Evolutionary conservation across 164 flowering plant species (phyloP), one percentile per base, ranked within the genome.

Genomic region (Cinnamomum micranthum): DNA sequence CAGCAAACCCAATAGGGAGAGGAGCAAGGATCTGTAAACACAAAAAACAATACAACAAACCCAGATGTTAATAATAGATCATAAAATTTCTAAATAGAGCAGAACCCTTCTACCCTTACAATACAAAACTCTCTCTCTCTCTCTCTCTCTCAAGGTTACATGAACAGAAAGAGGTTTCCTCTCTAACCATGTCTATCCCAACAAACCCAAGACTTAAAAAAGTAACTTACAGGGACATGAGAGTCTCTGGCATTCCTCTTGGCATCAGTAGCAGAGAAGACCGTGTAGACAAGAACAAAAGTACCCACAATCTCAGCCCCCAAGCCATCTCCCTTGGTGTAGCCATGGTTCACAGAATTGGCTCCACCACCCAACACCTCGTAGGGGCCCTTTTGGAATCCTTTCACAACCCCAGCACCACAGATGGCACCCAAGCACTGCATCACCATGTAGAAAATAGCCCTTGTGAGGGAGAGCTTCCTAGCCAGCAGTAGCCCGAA

Each of bases 181-280:
- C 47, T 41, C 47, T 41, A 41, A 55, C 5, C 60, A 55, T 15
- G 20, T 55, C 60, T 15, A 55, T 14, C n/a, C 20, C 6, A 1
- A 55, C 60, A 55, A 17, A 19, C n/a, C n/a, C 60, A 55, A 41
- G 10, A 41, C 47, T 41, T 41, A 0, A 41, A 23, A 22, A 14
- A n/a, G 35, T 1, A 13, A 79, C 92, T 83, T 79, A 88, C 92
- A 69, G 92, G 92, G 71, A 88, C 92, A 80, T 88, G 92, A 52
- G 92, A 88, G 79, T 88, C 92, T 66, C 90, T 82, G 68, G 92
- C 92, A 60, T 68, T 88, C 72, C 92, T 83, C 87, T 88, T 88
- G 52, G 90, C 92, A 78, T 88, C 92, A 70, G 90, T 88, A 2
- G 92, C 90, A 73, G 91, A 88, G 84, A 86, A 86, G 62, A 88